These are phyloP conservation scores for Paracoccidioides lutzii DNA, from an alignment of 2,329 filamentous ascomycete genomes.

Conservation along the genomic window DNA sequence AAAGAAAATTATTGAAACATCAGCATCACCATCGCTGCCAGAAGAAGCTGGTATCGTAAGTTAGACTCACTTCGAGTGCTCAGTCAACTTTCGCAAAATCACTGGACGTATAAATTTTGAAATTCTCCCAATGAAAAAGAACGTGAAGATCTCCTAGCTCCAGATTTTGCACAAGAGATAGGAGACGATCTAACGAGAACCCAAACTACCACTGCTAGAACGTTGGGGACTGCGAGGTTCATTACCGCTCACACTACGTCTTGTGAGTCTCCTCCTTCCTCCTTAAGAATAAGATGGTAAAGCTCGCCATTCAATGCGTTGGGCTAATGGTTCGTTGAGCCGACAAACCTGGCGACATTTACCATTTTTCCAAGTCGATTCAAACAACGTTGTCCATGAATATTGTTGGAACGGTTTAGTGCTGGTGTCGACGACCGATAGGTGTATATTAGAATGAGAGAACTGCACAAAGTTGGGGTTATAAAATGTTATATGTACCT, in stretches of 20 bases:
- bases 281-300: not conserved
- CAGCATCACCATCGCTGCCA: no score
- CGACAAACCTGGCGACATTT: not conserved
- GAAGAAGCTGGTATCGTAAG: no score
- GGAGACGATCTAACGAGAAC: not conserved
- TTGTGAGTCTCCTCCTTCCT: no score
- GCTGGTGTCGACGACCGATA: not conserved
- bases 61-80: not conserved
- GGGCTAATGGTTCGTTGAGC: not conserved
- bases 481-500: not conserved
- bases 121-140: not conserved
- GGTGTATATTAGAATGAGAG: not conserved
- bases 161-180: no score
- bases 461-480: not conserved
- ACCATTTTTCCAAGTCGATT: not conserved
- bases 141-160: no score
- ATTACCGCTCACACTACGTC: not conserved
- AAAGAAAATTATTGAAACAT: no score
- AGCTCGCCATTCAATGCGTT: not conserved
- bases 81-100: not conserved
- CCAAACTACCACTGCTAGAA: not conserved
- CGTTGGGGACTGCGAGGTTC: not conserved
- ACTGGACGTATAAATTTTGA: not conserved
- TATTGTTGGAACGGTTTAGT: not conserved
- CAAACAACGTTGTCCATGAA: not conserved